Percentiles rank a stretch among this genome's conserved stretches.
Conservation (phyloP, 257 asterid genomes). For the Marsdenia floribunda region DNA sequence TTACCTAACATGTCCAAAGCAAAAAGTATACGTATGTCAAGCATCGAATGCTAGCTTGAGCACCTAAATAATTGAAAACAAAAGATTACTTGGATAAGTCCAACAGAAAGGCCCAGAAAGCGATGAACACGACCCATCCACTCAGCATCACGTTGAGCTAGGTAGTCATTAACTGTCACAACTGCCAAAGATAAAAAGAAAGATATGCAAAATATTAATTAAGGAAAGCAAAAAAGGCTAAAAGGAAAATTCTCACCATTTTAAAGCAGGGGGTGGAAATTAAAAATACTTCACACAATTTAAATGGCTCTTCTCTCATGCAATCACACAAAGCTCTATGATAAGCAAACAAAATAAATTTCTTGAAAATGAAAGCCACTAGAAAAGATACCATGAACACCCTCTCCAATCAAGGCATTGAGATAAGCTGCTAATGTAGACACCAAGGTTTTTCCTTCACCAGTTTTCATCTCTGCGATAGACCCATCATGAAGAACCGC, state of each 20-base stretch:
- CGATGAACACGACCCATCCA: constrained; percentile 99
- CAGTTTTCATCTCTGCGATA: constrained; percentile 98
- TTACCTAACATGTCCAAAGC: background rate
- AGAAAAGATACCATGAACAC: constrained; percentile 79
- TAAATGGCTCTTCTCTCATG: background rate
- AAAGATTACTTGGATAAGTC: constrained; percentile 83
- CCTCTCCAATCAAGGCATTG: constrained; percentile 87
- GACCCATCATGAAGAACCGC: constrained; percentile 99
- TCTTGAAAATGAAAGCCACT: constrained; percentile 6
- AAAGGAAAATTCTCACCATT: background rate
- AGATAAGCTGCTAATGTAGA: constrained; percentile 98
- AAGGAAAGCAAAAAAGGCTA: constrained; percentile 1
- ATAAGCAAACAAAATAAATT: background rate
- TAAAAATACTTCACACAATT: background rate
- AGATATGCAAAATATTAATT: constrained; percentile 11
- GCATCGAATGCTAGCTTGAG: background rate
- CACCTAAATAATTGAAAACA: background rate
- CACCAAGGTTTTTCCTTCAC: constrained; percentile 97
- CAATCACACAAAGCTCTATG: background rate
- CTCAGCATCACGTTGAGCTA: constrained; percentile 98
- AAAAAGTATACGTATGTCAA: background rate
- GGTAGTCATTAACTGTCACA: constrained; percentile 94
- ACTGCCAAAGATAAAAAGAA: constrained; percentile 43
- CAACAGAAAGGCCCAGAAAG: constrained; percentile 93
- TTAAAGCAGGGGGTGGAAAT: background rate